A percentile compares a stretch with the other conserved stretches of the same genome.
These are phyloP conservation scores for Sporothrix sp. DNA, from an alignment of 2,329 filamentous ascomycete genomes.

Conservation along the genomic window DNA sequence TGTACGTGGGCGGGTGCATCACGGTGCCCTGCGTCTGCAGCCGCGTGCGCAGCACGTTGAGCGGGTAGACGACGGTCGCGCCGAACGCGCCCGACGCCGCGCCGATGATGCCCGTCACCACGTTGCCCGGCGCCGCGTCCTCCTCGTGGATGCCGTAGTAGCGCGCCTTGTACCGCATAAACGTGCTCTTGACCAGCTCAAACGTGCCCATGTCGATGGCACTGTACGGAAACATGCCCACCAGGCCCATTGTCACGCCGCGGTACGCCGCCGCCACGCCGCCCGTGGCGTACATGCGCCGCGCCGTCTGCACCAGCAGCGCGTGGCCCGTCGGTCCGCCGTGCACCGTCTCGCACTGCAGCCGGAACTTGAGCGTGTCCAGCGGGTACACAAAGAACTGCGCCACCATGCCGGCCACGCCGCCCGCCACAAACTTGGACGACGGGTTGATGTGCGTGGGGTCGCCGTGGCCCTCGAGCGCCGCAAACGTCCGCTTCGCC, in stretches of 20 bases:
- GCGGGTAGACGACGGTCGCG: slow-evolving; percentile 85
- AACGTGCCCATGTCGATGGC: slow-evolving; percentile 95
- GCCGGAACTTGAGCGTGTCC: slow-evolving; percentile 69
- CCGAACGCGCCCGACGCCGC: slow-evolving; percentile 86
- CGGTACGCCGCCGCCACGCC: slow-evolving; percentile 75
- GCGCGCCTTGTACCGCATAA: slow-evolving; percentile 61
- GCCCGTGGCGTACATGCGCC: slow-evolving; percentile 74
- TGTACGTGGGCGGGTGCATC: slow-evolving; percentile 86
- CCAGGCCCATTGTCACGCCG: slow-evolving; percentile 82
- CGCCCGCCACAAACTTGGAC: slow-evolving; percentile 86
- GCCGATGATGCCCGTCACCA: slow-evolving; percentile 79
- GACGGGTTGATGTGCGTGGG: slow-evolving; percentile 67
- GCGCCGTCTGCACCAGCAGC: slow-evolving; percentile 71
- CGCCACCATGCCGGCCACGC: slow-evolving; percentile 84
- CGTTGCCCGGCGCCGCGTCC: slow-evolving; percentile 69
- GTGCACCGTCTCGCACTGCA: slow-evolving; percentile 89
- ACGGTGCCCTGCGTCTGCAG: slow-evolving; percentile 89
- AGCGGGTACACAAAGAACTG: slow-evolving; percentile 96
- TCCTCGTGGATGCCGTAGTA: slow-evolving; percentile 66
- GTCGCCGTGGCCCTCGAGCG: slow-evolving; percentile 79
- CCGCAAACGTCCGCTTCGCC: slow-evolving; percentile 76
- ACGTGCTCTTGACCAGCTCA: slow-evolving; percentile 74
- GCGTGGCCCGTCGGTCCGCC: slow-evolving; percentile 75
- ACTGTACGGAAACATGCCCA: slow-evolving; percentile 97
- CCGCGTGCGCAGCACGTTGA: slow-evolving; percentile 86